Evolutionary conservation across 139 green algal species (phyloP).

Genomic region (Spirogloea muscicola): DNA sequence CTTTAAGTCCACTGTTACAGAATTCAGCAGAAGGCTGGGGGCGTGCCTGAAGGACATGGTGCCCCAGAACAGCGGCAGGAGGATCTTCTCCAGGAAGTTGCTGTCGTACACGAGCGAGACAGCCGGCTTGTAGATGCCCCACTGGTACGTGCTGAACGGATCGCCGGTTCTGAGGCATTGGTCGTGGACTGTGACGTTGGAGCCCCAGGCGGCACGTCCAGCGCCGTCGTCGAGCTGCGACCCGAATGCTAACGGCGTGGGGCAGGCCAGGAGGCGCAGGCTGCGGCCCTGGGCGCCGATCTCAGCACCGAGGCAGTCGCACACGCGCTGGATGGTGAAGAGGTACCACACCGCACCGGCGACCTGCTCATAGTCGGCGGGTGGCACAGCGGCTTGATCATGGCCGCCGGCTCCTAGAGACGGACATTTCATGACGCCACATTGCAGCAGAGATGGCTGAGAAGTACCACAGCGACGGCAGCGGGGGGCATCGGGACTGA

Average conservation of each 20-base stretch:
- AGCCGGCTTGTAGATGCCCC: constrained; percentile 2
- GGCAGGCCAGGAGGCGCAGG: background rate
- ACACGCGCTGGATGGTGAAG: background rate
- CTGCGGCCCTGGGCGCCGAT: background rate
- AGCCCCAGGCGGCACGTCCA: background rate
- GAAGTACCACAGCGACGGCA: constrained; percentile 7
- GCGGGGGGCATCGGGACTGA: too few relatives aligned
- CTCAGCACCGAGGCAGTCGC: background rate
- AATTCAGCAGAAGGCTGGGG: too few relatives aligned
- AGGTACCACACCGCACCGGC: constrained; percentile 12
- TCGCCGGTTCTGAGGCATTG: background rate
- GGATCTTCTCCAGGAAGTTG: background rate
- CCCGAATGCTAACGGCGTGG: background rate
- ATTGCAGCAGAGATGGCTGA: background rate
- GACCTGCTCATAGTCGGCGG: too few relatives aligned
- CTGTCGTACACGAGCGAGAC: background rate
- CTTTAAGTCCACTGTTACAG: too few relatives aligned
- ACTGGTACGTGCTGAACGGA: background rate
- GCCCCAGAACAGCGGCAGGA: constrained; percentile 6
- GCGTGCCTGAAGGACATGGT: background rate
- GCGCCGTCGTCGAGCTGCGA: background rate
- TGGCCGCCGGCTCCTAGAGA: too few relatives aligned
- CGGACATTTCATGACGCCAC: too few relatives aligned
- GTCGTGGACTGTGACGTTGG: background rate
- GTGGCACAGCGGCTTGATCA: too few relatives aligned